Base-by-base conservation (phyloP, 495 filamentous ascomycete genomes). In the Xylaria intraflava region DNA sequence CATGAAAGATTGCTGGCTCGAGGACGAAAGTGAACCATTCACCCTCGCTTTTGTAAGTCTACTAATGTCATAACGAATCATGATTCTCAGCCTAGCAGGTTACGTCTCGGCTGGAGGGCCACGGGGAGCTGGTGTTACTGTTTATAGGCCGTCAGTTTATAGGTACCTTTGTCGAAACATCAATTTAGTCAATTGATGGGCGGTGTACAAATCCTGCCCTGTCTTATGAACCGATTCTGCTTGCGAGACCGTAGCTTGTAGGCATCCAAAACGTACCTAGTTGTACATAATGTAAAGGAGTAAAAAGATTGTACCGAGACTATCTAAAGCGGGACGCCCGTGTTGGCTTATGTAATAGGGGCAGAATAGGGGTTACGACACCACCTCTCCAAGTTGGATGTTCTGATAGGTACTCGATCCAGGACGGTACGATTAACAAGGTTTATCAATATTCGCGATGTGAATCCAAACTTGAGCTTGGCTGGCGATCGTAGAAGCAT, bases 1-100 rank as follows among this genome's bases (percentile, higher is more conserved):
- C 69, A 76, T 41, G 71, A 70, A 55, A 77, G 70, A 63, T 62
- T 88, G 50, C 59, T 79, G 60, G 77, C 74, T 0, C 75, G 71
- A 53, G 83, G 83, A 23, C 63, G 67, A 49, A 85, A 81, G 66
- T 67, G 43, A 52, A 29, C 17, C 3, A 22, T 14, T 10, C 3
- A 27, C 9, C 24, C 17, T n/a, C 29, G 40, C 14, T 19, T 16
- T n/a, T 20, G 6, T 30, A 30, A 29, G 17, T 23, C 24, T 33
- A 30, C 38, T 49, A 29, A 50, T 53, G 41, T n/a, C 19, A 33
- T 62, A 45, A 65, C 43, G 63, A 64, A 19, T 64, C 59, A 66
- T 57, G 63, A 64, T 51, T 17, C 31, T 14, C 6, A n/a, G 2
- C 24, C 20, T 43, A 5, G 38, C n/a, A 7, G 48, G 30, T 29